Evolutionary conservation across 108 stramenopile genomes (phyloP).

Genomic region (Asterionellopsis glacialis): DNA sequence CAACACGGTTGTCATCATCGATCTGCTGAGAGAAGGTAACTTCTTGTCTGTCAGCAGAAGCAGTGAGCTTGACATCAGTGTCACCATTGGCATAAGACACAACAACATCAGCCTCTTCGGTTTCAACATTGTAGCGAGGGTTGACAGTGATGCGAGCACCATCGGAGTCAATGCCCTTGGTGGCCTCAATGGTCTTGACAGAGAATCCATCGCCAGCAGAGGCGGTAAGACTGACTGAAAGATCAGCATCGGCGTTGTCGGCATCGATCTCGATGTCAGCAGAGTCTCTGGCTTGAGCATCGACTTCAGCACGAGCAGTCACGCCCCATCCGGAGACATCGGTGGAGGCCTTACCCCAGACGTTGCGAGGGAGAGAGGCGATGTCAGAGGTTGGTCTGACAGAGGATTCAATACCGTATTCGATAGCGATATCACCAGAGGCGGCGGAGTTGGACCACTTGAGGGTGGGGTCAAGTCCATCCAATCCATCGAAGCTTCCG

Average conservation of each 20-base stretch:
- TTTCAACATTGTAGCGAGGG: slow-evolving; percentile 66
- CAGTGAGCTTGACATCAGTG: slow-evolving; percentile 55
- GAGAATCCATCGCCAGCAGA: slow-evolving; percentile 36
- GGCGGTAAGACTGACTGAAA: slow-evolving; percentile 38
- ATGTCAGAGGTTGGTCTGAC: slow-evolving; percentile 77
- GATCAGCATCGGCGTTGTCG: slow-evolving; percentile 66
- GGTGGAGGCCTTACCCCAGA: slow-evolving; percentile 81
- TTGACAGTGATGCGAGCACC: slow-evolving; percentile 76
- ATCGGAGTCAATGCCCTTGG: slow-evolving; percentile 75
- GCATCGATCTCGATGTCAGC: slow-evolving; percentile 67
- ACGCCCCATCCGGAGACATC: slow-evolving; percentile 68
- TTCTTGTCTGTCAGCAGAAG: slow-evolving; percentile 47
- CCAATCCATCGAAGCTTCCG: slow-evolving; percentile 80
- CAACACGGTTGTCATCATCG: slow-evolving; percentile 66
- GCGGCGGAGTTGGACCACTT: slow-evolving; percentile 41
- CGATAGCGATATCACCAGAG: slow-evolving; percentile 41
- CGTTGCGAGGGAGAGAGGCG: slow-evolving; percentile 72
- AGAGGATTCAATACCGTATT: slow-evolving; percentile 75
- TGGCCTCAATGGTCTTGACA: slow-evolving; percentile 55
- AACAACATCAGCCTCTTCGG: slow-evolving; percentile 64
- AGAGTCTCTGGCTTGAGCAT: slow-evolving; percentile 37
- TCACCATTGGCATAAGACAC: slow-evolving; percentile 71
- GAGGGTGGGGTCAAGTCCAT: slow-evolving; percentile 75
- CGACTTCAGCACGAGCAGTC: slow-evolving; percentile 68
- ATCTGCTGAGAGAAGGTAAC: slow-evolving; percentile 56